Evolutionary conservation across 495 filamentous ascomycete genomes (phyloP).

Genomic region (Pyrenula aspistea): DNA sequence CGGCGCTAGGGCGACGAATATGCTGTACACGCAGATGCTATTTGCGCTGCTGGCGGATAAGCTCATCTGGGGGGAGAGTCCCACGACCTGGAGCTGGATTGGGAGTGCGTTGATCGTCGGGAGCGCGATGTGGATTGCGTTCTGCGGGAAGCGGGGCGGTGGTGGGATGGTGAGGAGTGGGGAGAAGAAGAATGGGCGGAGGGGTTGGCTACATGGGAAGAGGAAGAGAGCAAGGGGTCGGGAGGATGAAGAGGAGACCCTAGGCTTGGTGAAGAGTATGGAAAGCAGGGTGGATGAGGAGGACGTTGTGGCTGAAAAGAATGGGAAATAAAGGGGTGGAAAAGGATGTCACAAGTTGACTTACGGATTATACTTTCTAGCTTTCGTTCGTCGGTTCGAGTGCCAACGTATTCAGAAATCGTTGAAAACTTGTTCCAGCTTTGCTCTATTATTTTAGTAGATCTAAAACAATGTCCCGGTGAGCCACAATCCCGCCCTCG

Average conservation of each 20-base stretch:
- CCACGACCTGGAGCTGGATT: slow-evolving; percentile 51
- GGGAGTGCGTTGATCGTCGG: slow-evolving; percentile 73
- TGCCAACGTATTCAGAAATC: neutral
- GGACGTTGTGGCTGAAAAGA: too few species aligned
- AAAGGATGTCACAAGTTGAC: neutral
- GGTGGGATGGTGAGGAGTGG: neutral
- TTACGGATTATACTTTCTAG: neutral
- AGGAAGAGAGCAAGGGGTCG: neutral
- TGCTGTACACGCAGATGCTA: slow-evolving; percentile 88
- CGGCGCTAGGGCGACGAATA: slow-evolving; percentile 66
- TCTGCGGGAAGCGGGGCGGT: neutral
- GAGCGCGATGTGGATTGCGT: slow-evolving; percentile 67
- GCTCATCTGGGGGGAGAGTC: slow-evolving; percentile 59
- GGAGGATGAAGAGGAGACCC: neutral
- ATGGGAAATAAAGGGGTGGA: neutral
- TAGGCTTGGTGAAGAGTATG: neutral
- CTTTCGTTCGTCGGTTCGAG: neutral
- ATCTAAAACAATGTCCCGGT: slow-evolving; percentile 60
- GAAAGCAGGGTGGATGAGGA: too few species aligned
- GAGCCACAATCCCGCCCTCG: slow-evolving; percentile 78
- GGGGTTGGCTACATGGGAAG: neutral
- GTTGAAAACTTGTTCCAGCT: neutral
- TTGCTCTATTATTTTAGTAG: neutral
- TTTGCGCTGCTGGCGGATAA: slow-evolving; percentile 79
- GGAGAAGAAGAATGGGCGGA: neutral